Percentiles rank a stretch among this genome's conserved stretches.
Conservation (phyloP, 306 rosid species). For the Quercus berberidifolia region DNA sequence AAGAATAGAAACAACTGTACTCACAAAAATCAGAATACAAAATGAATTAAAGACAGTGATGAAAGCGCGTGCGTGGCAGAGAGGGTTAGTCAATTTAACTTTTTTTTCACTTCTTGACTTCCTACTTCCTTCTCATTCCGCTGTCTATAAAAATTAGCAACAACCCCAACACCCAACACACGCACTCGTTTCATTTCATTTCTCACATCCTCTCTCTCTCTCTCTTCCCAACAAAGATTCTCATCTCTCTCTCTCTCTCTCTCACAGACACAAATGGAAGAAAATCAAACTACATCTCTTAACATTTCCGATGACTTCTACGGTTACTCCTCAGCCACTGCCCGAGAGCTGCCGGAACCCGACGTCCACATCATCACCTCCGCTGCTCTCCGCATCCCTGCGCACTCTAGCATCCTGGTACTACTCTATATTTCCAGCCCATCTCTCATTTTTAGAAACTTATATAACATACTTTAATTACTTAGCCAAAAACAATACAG, state of each 20-base stretch:
- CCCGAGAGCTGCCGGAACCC: conserved; percentile 54
- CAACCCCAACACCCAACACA: no score
- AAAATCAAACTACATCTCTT: not conserved
- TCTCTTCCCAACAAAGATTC: not conserved
- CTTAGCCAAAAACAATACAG: no score
- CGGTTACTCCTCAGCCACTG: conserved; percentile 4
- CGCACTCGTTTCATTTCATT: no score
- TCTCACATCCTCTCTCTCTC: not conserved
- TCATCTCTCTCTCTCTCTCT: not conserved
- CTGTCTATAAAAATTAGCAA: no score
- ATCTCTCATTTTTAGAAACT: not conserved
- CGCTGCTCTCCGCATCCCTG: conserved; percentile 67
- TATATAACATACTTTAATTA: not conserved
- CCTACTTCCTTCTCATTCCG: no score
- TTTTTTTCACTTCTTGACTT: no score
- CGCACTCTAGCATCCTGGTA: conserved; percentile 72
- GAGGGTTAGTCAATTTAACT: no score
- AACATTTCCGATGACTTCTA: conserved; percentile 1
- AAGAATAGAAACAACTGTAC: no score
- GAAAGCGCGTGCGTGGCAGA: no score
- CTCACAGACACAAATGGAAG: conserved; percentile 17
- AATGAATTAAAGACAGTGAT: no score
- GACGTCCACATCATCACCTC: conserved; percentile 68
- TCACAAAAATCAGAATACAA: no score
- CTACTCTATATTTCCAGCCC: no score